phyloP scores from a whole-genome alignment of 768 basidiomycete species.

The Podaxis rugospora region DNA sequence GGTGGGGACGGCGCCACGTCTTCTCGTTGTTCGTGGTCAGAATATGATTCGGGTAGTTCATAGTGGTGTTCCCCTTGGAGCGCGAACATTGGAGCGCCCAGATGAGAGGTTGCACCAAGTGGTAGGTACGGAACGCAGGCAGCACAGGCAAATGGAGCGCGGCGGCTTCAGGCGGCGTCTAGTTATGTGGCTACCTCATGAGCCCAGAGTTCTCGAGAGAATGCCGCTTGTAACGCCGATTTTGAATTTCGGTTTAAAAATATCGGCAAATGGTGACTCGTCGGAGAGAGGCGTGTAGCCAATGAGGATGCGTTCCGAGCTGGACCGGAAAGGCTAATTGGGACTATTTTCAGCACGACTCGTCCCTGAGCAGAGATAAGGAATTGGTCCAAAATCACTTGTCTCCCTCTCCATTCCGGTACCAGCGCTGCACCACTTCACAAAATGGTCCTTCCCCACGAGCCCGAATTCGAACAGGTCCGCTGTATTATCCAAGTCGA shows the following conservation, averaged over 20 bases:
- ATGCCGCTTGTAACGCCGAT: not conserved
- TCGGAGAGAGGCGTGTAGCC: not conserved
- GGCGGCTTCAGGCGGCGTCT: not conserved
- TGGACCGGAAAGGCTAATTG: not conserved
- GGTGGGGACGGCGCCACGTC: not conserved
- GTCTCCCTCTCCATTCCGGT: conserved; percentile 7
- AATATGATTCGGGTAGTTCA: not conserved
- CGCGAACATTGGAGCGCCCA: not conserved
- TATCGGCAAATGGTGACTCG: not conserved
- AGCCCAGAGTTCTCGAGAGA: not conserved
- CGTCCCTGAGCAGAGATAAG: conserved; percentile 18
- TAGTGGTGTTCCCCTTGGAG: not conserved
- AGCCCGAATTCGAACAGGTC: conserved; percentile 71
- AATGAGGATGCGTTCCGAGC: not conserved
- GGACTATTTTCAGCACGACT: not conserved
- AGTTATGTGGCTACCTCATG: not conserved
- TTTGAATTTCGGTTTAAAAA: not conserved
- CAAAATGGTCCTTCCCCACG: conserved; percentile 40
- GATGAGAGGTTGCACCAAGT: not conserved
- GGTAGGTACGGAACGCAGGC: not conserved
- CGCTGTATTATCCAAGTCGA: conserved; percentile 1
- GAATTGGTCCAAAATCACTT: conserved; percentile 17
- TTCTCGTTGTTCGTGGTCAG: not conserved
- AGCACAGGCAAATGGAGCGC: not conserved
- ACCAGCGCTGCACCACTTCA: not conserved